Base-by-base conservation (phyloP, 225 moss, liverwort and hornwort species). In the Anthoceros angustus region DNA sequence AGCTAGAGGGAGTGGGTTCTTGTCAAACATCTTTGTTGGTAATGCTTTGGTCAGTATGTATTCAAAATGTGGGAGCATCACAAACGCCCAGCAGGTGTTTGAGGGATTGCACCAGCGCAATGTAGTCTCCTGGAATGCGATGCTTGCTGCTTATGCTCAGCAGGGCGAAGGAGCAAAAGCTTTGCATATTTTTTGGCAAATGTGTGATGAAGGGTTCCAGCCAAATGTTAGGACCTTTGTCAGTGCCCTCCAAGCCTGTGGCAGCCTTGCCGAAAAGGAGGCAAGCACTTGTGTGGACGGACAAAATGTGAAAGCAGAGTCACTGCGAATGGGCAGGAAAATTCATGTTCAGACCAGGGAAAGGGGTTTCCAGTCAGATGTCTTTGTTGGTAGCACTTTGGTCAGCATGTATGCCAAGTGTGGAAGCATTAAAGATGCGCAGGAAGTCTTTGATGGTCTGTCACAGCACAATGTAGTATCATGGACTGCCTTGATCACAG, bases 401-500 rank as follows among this genome's bases (percentile, higher is more conserved):
- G 55, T 55, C 14, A 55, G 55, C 23, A 55, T 55, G 55, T 55
- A 55, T 55, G 55, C n/a, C 55, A 55, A 55, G 55, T 55, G 55
- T 55, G 55, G 55, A 12, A 55, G 55, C 16, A 55, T 55, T 0
- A 20, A 18, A 55, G 55, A 55, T 55, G 55, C 55, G 6, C 55
- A 55, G 23, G 16, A 7, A 7, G 55, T 55, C 8, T 55, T 55
- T 55, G 12, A 55, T 55, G 55, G 55, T 7, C 23, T 55, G 55
- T 15, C 16, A 7, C 55, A 55, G 12, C 55, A 20, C 23, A 20
- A 55, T 55, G 55, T 55, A 15, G 55, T 55, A 7, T 55, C n/a
- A 23, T 55, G 23, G 7, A 55, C 18, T 55, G 55, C 55, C n/a
- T 18, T 55, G 55, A 18, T 55, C 23, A 23, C 55, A 55, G 55